A percentile compares a stretch with the other conserved stretches of the same genome.
These are phyloP conservation scores for Trametes meyenii DNA, from an alignment of 768 basidiomycete species.

Conservation along the genomic window DNA sequence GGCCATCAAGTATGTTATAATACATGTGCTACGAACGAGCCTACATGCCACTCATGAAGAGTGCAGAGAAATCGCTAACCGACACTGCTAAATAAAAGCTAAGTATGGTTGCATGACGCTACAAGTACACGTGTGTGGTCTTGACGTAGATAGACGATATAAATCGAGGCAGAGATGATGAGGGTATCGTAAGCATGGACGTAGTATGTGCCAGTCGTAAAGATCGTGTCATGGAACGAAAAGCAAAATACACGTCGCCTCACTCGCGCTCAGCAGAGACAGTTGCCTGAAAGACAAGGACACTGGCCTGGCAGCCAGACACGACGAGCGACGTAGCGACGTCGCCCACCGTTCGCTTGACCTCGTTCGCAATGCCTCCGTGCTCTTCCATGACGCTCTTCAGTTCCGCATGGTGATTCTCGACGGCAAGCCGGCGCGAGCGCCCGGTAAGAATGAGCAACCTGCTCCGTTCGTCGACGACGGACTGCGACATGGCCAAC, in stretches of 20 bases:
- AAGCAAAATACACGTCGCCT: not conserved
- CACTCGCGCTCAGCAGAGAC: conserved; percentile 8
- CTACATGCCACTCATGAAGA: not conserved
- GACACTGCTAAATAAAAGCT: not conserved
- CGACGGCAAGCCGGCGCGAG: conserved; percentile 70
- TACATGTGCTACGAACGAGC: conserved; percentile 15
- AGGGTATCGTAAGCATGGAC: not conserved
- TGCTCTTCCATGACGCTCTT: conserved; percentile 62
- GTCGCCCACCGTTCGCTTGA: conserved; percentile 85
- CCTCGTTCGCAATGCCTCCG: conserved; percentile 57
- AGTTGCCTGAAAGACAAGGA: conserved; percentile 70
- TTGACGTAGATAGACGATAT: not conserved
- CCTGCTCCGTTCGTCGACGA: conserved; percentile 35
- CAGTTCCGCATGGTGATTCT: conserved; percentile 74
- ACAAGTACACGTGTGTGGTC: conserved; percentile 10
- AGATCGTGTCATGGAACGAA: not conserved
- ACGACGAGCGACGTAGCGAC: conserved; percentile 77
- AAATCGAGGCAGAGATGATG: not conserved
- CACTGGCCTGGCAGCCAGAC: conserved; percentile 55
- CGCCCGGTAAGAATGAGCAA: conserved; percentile 74
- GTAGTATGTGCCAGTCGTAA: conserved; percentile 1
- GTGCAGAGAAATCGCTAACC: not conserved
- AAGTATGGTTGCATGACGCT: conserved; percentile 7
- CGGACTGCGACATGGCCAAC: conserved; percentile 17
- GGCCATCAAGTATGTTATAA: conserved; percentile 2